These are phyloP conservation scores for Pachysandra terminalis DNA, from an alignment of 164 flowering plant species.

Conservation along the genomic window DNA sequence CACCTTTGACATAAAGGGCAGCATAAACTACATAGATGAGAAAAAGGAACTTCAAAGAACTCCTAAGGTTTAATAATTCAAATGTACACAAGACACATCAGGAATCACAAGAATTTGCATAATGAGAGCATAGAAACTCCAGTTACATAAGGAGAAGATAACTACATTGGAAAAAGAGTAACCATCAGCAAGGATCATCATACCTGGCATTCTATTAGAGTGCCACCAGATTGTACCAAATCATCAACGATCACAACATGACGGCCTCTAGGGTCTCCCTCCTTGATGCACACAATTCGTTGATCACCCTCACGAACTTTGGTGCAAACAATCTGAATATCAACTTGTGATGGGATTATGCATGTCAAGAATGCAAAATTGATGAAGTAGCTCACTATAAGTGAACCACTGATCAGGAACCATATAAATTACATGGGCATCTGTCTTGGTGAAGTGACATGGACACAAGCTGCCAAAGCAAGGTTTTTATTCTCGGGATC, in stretches of 20 bases:
- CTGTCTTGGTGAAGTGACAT: neutral
- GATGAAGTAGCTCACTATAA: neutral
- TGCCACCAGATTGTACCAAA: constrained; percentile 97
- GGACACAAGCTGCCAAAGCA: neutral
- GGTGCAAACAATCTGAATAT: constrained; percentile 76
- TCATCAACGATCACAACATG: constrained; percentile 99
- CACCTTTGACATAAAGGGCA: neutral
- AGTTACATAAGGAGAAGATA: neutral
- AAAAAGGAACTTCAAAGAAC: neutral
- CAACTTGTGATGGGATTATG: constrained; percentile 10
- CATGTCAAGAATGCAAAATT: neutral
- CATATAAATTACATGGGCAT: neutral
- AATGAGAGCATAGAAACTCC: neutral
- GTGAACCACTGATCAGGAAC: neutral
- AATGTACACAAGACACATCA: neutral
- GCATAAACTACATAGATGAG: neutral
- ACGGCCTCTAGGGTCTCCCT: constrained; percentile 88
- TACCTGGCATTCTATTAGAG: constrained; percentile 96
- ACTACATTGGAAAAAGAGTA: neutral
- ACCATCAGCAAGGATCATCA: neutral
- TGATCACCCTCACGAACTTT: constrained; percentile 96
- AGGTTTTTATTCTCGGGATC: no score
- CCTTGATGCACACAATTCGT: constrained; percentile 87
- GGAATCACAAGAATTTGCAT: neutral
- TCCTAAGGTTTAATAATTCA: neutral